These are phyloP conservation scores for Fomitiporia mediterranea DNA, from an alignment of 1,284 basidiomycete genomes.

Conservation along the genomic window DNA sequence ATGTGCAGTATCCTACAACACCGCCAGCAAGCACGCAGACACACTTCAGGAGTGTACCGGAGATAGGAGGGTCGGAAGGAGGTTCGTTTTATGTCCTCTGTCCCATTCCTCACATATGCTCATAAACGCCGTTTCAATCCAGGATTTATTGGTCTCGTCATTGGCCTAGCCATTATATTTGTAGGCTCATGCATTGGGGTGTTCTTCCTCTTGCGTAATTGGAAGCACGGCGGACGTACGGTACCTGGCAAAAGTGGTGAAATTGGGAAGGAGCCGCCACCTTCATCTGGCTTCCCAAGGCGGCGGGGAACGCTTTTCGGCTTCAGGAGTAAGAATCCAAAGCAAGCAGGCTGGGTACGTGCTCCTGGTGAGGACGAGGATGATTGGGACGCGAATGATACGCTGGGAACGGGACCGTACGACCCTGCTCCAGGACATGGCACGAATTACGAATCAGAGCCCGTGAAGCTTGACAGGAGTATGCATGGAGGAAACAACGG, in stretches of 20 bases:
- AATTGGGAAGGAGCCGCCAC: conserved; percentile 9
- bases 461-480: conserved; percentile 6
- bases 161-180: conserved; percentile 20
- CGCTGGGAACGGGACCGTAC: not conserved
- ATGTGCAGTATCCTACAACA: conserved; percentile 9
- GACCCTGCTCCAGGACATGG: conserved; percentile 7
- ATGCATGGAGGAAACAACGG: not conserved
- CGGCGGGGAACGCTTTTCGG: conserved; percentile 19
- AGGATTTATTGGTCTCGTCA: conserved; percentile 22
- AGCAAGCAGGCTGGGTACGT: conserved; percentile 15
- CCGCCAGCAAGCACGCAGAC: conserved; percentile 11
- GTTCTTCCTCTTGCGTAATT: conserved; percentile 19
- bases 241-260: conserved; percentile 17
- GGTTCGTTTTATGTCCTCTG: conserved; percentile 9
- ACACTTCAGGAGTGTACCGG: conserved; percentile 15
- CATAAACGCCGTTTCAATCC: not conserved
- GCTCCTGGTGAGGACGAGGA: conserved; percentile 19
- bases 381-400: conserved; percentile 18
- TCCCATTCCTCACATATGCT: not conserved
- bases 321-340: conserved; percentile 9
- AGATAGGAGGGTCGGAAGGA: conserved; percentile 21
- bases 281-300: conserved; percentile 5
- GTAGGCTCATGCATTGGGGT: conserved; percentile 18
- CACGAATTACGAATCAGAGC: not conserved
- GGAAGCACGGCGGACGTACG: conserved; percentile 19